Evolutionary conservation across 179 eudicot species (phyloP), one percentile per base, ranked within the genome.

Genomic region (Carnegiea gigantea): DNA sequence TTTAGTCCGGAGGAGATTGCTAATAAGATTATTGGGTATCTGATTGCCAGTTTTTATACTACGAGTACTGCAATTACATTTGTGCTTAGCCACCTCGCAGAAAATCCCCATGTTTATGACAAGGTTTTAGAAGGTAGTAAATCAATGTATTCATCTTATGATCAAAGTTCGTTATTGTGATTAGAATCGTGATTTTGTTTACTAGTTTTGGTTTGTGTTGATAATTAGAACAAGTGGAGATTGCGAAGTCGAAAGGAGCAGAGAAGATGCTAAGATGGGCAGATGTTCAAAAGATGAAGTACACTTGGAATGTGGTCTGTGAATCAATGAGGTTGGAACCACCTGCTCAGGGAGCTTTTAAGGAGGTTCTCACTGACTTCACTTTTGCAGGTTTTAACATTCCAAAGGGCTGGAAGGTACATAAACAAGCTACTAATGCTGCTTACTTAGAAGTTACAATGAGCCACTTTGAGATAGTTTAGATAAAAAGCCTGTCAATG

Each of bases 401-500:
- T 40, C 83, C 85, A 2, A 85, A 85, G 40, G 87, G 85, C 9
- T 82, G 77, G 78, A 85, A 85, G 83, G 85, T 85, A 85, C 70
- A 36, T 20, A 13, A 7, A 6, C 12, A 26, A 68, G 28, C 67
- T 20, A 60, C 9, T n/a, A 57, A 20, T 60, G 26, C 23, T 57
- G n/a, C 9, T 9, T 60, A 60, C 24, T 60, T 60, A 0, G 36
- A 33, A 3, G 36, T 33, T 33, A 33, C 36, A 33, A 33, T 33
- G 36, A 33, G 36, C 36, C 36, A 33, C 3, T 0, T 33, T 2
- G 36, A 3, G 8, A 60, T 20, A n/a, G 67, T 20, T 28, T 28
- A 28, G 30, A 28, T 28, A 28, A 28, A 28, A 28, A 28, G 30
- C 30, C 0, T 28, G 30, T 28, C 30, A 28, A 28, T 60, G 67